Evolutionary conservation across 192 early-diverging fungal species (phyloP).

Genomic region (Coemansia sp.): DNA sequence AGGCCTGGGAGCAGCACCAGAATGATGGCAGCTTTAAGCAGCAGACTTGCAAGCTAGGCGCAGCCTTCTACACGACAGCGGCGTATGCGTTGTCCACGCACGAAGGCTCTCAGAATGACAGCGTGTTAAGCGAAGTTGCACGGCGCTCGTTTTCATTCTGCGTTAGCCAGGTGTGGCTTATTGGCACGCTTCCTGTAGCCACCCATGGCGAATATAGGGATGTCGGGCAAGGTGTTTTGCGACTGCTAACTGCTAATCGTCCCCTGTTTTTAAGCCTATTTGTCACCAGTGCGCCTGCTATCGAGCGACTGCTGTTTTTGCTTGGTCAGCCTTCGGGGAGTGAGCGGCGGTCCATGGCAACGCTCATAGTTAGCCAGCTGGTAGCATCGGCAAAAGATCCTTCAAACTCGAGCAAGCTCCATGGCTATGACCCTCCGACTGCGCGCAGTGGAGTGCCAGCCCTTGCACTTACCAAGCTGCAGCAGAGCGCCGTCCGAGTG

Average conservation of each 20-base stretch:
- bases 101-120: background rate
- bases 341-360: slow-evolving; percentile 14
- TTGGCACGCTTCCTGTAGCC: slow-evolving; percentile 13
- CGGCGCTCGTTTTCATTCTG: slow-evolving; percentile 15
- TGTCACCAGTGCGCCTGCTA: background rate
- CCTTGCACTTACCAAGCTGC: slow-evolving; percentile 13
- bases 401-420: slow-evolving; percentile 7
- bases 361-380: slow-evolving; percentile 37
- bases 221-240: slow-evolving; percentile 31
- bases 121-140: background rate
- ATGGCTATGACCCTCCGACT: slow-evolving; percentile 5
- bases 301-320: slow-evolving; percentile 22
- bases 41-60: slow-evolving; percentile 21
- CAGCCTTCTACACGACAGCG: slow-evolving; percentile 25
- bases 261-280: slow-evolving; percentile 20
- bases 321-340: slow-evolving; percentile 11
- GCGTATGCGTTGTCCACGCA: slow-evolving; percentile 17
- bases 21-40: slow-evolving; percentile 28
- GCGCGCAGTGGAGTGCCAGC: background rate
- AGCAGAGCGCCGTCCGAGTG: background rate
- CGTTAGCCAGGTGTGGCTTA: slow-evolving; percentile 31
- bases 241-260: slow-evolving; percentile 25
- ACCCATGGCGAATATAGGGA: slow-evolving; percentile 7
- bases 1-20: slow-evolving; percentile 11
- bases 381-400: slow-evolving; percentile 24